phyloP scores from a whole-genome alignment of 768 basidiomycete species.

The Hygrocybe coccinea region DNA sequence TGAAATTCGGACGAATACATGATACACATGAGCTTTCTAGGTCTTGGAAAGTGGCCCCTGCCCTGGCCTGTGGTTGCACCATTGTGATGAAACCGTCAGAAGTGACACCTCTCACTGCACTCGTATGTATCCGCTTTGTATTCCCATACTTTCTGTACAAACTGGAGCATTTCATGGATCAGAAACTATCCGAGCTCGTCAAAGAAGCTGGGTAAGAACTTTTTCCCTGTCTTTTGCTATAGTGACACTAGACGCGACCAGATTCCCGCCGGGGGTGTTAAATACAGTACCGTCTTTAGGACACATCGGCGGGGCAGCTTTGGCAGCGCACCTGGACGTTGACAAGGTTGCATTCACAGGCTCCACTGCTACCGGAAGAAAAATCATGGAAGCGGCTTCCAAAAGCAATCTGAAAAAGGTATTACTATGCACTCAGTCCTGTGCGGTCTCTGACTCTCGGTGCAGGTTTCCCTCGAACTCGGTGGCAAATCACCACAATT shows the following conservation, averaged over 20 bases:
- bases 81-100: slow-evolving; percentile 96
- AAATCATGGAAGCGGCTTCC: slow-evolving; percentile 88
- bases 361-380: slow-evolving; percentile 82
- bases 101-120: slow-evolving; percentile 75
- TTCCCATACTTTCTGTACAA: not conserved
- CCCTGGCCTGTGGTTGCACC: slow-evolving; percentile 86
- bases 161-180: slow-evolving; percentile 10
- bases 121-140: slow-evolving; percentile 41
- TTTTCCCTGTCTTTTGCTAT: slow-evolving; percentile 6
- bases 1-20: slow-evolving; percentile 1
- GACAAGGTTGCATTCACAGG: slow-evolving; percentile 97
- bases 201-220: slow-evolving; percentile 71
- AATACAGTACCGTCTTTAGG: slow-evolving; percentile 87
- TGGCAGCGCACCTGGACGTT: slow-evolving; percentile 76
- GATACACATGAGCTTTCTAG: slow-evolving; percentile 28
- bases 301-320: slow-evolving; percentile 74
- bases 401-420: slow-evolving; percentile 94
- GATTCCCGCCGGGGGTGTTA: slow-evolving; percentile 87
- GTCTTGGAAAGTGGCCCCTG: slow-evolving; percentile 92
- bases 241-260: slow-evolving; percentile 25
- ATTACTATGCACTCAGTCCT: not conserved
- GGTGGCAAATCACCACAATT: slow-evolving; percentile 91
- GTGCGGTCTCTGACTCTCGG: slow-evolving; percentile 1
- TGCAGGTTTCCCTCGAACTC: slow-evolving; percentile 82
- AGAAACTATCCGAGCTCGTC: slow-evolving; percentile 81